Evolutionary conservation across 805 yeast genomes (phyloP).

Genomic region (Saturnispora serradocipensis): DNA sequence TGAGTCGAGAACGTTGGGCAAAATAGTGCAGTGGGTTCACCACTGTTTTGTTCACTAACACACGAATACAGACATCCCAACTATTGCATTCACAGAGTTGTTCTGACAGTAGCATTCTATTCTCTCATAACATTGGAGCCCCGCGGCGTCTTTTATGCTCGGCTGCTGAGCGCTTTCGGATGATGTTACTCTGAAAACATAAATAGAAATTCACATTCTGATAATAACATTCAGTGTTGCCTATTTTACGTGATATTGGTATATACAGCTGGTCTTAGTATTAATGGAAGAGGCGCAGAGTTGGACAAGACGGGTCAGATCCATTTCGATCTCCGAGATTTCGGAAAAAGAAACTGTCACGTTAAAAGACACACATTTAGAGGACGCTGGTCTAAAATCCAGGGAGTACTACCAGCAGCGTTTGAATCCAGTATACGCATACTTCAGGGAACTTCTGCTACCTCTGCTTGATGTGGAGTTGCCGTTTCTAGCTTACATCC

Average conservation of each 20-base stretch:
- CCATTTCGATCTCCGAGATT: conserved; percentile 2
- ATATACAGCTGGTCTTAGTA: neutral
- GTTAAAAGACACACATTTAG: conserved; percentile 19
- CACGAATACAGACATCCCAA: too few species aligned
- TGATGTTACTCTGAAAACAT: neutral
- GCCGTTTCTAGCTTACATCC: conserved; percentile 45
- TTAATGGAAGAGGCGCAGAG: neutral
- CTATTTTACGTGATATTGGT: too few species aligned
- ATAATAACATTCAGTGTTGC: neutral
- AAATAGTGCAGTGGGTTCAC: too few species aligned
- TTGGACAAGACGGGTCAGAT: conserved; percentile 1
- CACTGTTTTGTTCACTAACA: too few species aligned
- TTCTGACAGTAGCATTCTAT: too few species aligned
- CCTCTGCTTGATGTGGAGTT: conserved; percentile 62
- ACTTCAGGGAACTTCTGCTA: conserved; percentile 42
- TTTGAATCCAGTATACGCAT: conserved; percentile 48
- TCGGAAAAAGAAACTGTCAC: conserved; percentile 2
- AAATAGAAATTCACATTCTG: neutral
- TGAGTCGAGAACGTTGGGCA: too few species aligned
- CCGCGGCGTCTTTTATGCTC: neutral
- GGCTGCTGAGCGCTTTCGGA: neutral
- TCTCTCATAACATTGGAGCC: too few species aligned
- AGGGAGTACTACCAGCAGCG: conserved; percentile 53
- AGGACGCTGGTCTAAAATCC: conserved; percentile 71
- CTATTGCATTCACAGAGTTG: too few species aligned